These are phyloP conservation scores for Boletus sp. DNA, from an alignment of 768 basidiomycete genomes.

Conservation along the genomic window DNA sequence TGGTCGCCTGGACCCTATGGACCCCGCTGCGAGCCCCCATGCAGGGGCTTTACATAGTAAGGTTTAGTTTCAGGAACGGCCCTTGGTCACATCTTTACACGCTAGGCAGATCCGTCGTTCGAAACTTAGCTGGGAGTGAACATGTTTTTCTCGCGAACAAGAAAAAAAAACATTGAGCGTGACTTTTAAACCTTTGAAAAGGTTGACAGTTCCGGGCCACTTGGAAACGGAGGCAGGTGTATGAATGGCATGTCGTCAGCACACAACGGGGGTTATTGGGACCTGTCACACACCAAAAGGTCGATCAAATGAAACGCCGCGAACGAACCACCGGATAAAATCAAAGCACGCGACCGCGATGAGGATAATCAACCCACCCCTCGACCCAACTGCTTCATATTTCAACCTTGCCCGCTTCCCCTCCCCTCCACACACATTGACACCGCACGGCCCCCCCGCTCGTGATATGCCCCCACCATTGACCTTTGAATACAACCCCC, in stretches of 20 bases:
- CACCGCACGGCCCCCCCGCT: neutral
- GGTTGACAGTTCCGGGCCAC: neutral
- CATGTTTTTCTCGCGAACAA: neutral
- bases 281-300: neutral
- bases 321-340: constrained; percentile 10
- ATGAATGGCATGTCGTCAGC: neutral
- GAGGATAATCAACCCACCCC: neutral
- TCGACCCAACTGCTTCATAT: neutral
- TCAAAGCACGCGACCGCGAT: constrained; percentile 3
- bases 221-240: neutral
- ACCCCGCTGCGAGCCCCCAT: neutral
- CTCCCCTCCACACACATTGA: neutral
- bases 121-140: neutral
- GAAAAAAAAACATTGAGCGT: neutral
- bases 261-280: neutral
- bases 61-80: neutral
- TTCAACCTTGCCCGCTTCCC: neutral
- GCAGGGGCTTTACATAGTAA: neutral
- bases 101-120: neutral
- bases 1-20: neutral
- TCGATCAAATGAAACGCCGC: constrained; percentile 16
- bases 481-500: constrained; percentile 20
- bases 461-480: constrained; percentile 11
- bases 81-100: neutral
- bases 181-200: neutral